These are phyloP conservation scores for Kluyveromyces aestuarii DNA, from an alignment of 805 yeast genomes.

Conservation along the genomic window DNA sequence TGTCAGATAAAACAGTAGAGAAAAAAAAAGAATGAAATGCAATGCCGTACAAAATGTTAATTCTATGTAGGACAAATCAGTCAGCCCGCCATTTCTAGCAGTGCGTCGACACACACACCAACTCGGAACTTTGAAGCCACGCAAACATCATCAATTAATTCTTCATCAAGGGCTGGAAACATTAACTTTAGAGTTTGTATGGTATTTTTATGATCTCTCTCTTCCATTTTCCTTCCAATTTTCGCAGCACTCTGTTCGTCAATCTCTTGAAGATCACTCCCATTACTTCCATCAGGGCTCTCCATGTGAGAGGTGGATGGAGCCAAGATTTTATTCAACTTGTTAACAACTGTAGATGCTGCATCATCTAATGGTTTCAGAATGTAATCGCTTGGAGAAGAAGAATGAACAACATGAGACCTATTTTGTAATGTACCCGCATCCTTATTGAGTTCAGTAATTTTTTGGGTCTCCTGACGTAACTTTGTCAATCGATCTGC, in stretches of 20 bases:
- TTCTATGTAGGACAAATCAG: background rate
- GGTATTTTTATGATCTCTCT: conserved; percentile 38
- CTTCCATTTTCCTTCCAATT: conserved; percentile 31
- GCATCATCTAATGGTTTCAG: conserved; percentile 22
- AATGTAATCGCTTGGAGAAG: conserved; percentile 14
- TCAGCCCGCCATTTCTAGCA: conserved; percentile 13
- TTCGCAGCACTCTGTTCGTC: conserved; percentile 7
- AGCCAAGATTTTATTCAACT: conserved; percentile 17
- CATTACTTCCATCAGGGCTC: background rate
- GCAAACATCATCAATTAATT: conserved; percentile 61
- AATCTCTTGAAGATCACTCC: conserved; percentile 2
- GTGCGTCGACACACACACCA: conserved; percentile 63
- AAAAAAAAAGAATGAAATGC: background rate
- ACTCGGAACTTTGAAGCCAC: conserved; percentile 54
- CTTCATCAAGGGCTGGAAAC: conserved; percentile 68
- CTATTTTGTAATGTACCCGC: background rate
- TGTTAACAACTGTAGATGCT: conserved; percentile 13
- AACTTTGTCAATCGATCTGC: conserved; percentile 31
- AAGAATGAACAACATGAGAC: background rate
- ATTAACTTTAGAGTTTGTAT: conserved; percentile 48
- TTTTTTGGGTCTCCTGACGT: background rate
- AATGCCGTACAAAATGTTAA: background rate
- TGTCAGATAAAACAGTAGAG: background rate
- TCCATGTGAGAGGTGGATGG: conserved; percentile 3
- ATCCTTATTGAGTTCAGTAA: too few species aligned